Evolutionary conservation across 305 asterid species (phyloP).

Genomic region (Withania somnifera): DNA sequence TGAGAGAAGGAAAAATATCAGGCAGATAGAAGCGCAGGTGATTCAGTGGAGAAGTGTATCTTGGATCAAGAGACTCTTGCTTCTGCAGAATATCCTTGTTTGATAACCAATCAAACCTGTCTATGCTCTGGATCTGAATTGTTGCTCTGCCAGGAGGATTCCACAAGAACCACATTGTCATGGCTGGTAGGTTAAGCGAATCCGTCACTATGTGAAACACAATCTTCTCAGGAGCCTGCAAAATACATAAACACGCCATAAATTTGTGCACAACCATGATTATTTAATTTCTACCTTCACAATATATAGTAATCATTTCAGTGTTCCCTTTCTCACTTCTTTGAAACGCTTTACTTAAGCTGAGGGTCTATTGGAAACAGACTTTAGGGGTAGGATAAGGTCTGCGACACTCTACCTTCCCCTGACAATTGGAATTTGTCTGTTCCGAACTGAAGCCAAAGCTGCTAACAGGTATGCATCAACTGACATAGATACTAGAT

Average conservation of each 20-base stretch:
- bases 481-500: not conserved
- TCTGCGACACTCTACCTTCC: not conserved
- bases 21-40: conserved; percentile 76
- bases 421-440: not conserved
- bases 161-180: conserved; percentile 78
- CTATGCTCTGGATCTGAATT: conserved; percentile 56
- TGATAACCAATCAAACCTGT: conserved; percentile 45
- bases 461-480: not conserved
- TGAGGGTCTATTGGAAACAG: not conserved
- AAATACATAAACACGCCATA: conserved; percentile 8
- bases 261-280: not conserved
- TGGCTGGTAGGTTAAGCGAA: conserved; percentile 62
- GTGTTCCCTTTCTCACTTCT: not conserved
- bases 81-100: conserved; percentile 42
- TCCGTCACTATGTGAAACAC: conserved; percentile 80
- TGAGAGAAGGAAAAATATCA: conserved; percentile 53
- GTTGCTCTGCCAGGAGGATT: conserved; percentile 71
- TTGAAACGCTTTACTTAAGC: not conserved
- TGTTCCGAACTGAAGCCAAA: not conserved
- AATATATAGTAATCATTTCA: not conserved
- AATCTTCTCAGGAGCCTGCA: conserved; percentile 52
- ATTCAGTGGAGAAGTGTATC: conserved; percentile 62
- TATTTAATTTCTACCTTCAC: not conserved
- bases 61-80: conserved; percentile 49
- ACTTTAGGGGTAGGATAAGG: not conserved